Evolutionary conservation across 257 asterid species (phyloP).

Genomic region (Apocynum venetum): DNA sequence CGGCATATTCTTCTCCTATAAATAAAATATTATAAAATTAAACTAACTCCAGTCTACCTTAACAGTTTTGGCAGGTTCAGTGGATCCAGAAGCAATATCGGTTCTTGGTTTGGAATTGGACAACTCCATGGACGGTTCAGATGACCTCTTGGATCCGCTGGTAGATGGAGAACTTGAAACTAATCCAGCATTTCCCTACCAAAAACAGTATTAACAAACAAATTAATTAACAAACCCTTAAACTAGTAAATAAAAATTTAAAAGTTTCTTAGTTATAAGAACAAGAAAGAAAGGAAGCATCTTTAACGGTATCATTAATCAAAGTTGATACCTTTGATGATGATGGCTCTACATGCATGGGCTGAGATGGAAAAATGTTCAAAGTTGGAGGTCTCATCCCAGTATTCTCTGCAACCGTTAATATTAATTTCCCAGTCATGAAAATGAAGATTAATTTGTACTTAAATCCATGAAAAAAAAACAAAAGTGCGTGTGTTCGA

Average conservation of each 20-base stretch:
- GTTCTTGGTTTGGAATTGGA: constrained; percentile 47
- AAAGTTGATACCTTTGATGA: constrained; percentile 43
- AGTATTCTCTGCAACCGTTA: constrained; percentile 45
- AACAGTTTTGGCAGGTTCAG: constrained; percentile 58
- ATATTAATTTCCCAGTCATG: not conserved
- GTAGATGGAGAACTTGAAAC: constrained; percentile 32
- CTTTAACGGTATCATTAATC: constrained; percentile 7
- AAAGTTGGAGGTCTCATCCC: constrained; percentile 77
- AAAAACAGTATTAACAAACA: constrained; percentile 21
- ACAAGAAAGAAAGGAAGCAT: constrained; percentile 12
- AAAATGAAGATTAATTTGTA: not conserved
- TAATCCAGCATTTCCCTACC: constrained; percentile 40
- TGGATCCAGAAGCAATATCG: constrained; percentile 38
- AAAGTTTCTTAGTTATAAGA: constrained; percentile 9
- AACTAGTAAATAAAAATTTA: too few species aligned
- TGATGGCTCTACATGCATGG: constrained; percentile 83
- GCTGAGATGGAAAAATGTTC: constrained; percentile 92
- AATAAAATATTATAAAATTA: too few species aligned
- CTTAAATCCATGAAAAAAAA: not conserved
- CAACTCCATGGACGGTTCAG: constrained; percentile 71
- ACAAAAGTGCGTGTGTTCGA: not conserved
- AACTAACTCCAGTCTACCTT: constrained; percentile 45
- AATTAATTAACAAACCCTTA: not conserved
- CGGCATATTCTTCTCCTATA: constrained; percentile 4
- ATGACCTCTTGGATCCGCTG: constrained; percentile 63